Conservation (phyloP, 257 asterid genomes). For the Fraxinus excelsior region DNA sequence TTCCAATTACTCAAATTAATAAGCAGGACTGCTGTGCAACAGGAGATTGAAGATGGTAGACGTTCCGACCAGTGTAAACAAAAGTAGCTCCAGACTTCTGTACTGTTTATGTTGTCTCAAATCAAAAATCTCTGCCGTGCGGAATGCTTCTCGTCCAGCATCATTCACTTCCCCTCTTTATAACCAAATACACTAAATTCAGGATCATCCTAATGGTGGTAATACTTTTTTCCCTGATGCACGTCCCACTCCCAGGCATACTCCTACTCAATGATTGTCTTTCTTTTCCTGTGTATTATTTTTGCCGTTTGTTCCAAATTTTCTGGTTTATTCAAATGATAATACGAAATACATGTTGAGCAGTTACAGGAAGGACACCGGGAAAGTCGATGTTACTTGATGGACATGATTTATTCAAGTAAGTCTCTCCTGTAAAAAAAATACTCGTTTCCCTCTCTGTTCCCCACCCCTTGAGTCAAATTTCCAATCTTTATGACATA, state of each 20-base stretch:
- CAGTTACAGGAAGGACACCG: conserved; percentile 39
- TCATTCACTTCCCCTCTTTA: conserved; percentile 59
- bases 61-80: conserved; percentile 52
- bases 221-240: conserved; percentile 21
- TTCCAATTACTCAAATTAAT: neutral
- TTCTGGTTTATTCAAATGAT: neutral
- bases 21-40: conserved; percentile 20
- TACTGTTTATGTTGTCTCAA: conserved; percentile 62
- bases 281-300: neutral
- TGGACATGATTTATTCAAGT: conserved; percentile 41
- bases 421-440: conserved; percentile 13
- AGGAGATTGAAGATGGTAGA: conserved; percentile 61
- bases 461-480: neutral
- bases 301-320: neutral
- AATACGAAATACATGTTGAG: conserved; percentile 1
- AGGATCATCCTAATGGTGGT: conserved; percentile 25
- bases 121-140: conserved; percentile 48
- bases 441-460: neutral
- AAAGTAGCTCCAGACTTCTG: conserved; percentile 70
- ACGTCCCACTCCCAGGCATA: conserved; percentile 26
- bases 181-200: conserved; percentile 36
- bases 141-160: conserved; percentile 56
- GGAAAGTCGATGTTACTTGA: conserved; percentile 31
- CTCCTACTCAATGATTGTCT: conserved; percentile 39
- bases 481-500: neutral